These are phyloP conservation scores for Ascochyta viciae-villosae DNA, from an alignment of 2,329 filamentous ascomycete genomes.

Conservation along the genomic window DNA sequence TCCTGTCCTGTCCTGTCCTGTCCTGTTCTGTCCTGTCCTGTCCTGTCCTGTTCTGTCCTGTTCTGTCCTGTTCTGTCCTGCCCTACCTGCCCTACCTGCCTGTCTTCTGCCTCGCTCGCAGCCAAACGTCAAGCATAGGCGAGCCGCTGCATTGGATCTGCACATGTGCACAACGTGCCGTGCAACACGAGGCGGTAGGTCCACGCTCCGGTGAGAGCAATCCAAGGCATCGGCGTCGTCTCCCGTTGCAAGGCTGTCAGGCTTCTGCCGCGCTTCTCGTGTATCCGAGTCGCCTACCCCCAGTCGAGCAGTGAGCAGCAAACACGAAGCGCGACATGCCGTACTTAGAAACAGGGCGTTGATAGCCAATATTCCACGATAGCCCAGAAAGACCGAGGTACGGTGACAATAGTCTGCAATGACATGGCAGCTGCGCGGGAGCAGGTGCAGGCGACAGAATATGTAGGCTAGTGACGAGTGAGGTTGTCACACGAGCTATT, in stretches of 20 bases:
- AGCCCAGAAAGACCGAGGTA: slow-evolving; percentile 26
- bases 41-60: too few species aligned
- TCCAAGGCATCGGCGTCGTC: slow-evolving; percentile 17
- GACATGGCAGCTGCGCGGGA: slow-evolving; percentile 28
- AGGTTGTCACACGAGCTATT: slow-evolving; percentile 31
- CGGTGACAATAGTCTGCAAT: slow-evolving; percentile 23
- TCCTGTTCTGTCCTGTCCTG: not conserved
- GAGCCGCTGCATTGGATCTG: slow-evolving; percentile 14
- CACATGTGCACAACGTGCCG: slow-evolving; percentile 16
- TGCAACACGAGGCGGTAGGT: slow-evolving; percentile 4
- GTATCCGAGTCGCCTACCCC: slow-evolving; percentile 16
- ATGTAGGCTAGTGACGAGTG: slow-evolving; percentile 22
- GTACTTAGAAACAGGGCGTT: slow-evolving; percentile 22
- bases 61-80: not conserved
- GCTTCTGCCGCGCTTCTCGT: not conserved
- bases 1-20: too few species aligned
- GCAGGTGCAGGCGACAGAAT: slow-evolving; percentile 40
- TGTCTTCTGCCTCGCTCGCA: not conserved
- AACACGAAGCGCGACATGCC: slow-evolving; percentile 39
- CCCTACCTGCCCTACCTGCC: too few species aligned
- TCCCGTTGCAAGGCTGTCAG: not conserved
- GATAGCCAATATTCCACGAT: slow-evolving; percentile 22
- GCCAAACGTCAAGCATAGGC: slow-evolving; percentile 5
- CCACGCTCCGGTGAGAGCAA: slow-evolving; percentile 2
- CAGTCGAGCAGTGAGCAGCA: slow-evolving; percentile 30